phyloP scores from a whole-genome alignment of 108 stramenopile species.

The Pseudonitzschia delicatissima region DNA sequence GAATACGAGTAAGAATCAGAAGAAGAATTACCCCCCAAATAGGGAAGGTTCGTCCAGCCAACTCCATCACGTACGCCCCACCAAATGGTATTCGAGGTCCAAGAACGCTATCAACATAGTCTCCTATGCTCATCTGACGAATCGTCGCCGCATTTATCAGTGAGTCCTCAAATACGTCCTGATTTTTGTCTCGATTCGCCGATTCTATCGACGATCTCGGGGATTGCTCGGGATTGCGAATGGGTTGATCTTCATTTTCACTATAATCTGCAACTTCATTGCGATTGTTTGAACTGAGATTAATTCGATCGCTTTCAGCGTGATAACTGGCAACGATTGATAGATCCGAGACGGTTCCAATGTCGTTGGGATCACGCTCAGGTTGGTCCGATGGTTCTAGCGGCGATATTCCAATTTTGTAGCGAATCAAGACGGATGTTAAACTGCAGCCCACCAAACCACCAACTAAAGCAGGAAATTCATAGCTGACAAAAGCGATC shows the following conservation, averaged over 20 bases:
- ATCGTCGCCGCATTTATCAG: background rate
- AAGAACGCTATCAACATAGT: conserved; percentile 33
- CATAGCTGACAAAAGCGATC: conserved; percentile 41
- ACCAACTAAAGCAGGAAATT: conserved; percentile 63
- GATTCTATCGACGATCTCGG: conserved; percentile 2
- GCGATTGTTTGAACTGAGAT: too few species aligned
- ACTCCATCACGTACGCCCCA: conserved; percentile 43
- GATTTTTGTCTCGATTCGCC: background rate
- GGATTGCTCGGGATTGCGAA: conserved; percentile 7
- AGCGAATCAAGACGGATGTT: conserved; percentile 45
- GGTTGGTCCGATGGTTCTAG: conserved; percentile 6
- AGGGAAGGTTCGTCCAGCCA: conserved; percentile 46
- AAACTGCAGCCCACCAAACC: conserved; percentile 51
- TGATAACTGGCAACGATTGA: background rate
- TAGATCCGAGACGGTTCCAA: background rate
- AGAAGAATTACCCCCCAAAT: conserved; percentile 51
- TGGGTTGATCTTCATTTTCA: conserved; percentile 3
- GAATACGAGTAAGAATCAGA: conserved; percentile 49
- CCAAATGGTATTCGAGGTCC: conserved; percentile 50
- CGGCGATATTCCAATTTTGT: conserved; percentile 30
- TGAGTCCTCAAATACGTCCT: background rate
- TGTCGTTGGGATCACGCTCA: conserved; percentile 1
- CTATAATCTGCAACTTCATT: background rate
- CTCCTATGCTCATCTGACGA: background rate
- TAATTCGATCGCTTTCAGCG: background rate